These are phyloP conservation scores for Phaeophleospora eucalypticola DNA, from an alignment of 2,329 filamentous ascomycete species.

Conservation along the genomic window DNA sequence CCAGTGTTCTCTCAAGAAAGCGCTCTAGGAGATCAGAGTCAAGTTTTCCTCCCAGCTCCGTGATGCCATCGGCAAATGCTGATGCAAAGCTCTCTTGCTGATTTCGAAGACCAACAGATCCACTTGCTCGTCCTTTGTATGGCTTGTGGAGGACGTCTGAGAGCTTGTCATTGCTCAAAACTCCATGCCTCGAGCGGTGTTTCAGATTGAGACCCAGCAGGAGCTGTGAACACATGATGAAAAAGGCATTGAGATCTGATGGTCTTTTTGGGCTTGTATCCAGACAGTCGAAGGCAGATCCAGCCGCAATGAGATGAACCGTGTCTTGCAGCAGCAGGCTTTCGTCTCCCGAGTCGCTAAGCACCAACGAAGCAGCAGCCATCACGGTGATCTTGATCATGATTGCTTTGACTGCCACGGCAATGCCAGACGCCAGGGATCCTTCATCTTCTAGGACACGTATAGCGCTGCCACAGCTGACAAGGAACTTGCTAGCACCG, in stretches of 20 bases:
- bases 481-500: constrained; percentile 2
- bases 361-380: constrained; percentile 1
- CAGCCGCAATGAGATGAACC: background rate
- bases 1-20: background rate
- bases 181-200: background rate
- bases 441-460: background rate
- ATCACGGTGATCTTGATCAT: constrained; percentile 8
- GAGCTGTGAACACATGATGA: constrained; percentile 1
- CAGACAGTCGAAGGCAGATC: background rate
- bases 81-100: constrained; percentile 2
- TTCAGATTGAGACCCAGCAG: background rate
- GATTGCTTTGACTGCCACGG: background rate
- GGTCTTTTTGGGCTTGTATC: too few relatives aligned
- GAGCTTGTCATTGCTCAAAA: background rate
- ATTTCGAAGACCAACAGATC: background rate
- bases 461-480: background rate
- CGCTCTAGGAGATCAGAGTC: background rate
- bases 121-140: too few relatives aligned
- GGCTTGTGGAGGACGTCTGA: background rate
- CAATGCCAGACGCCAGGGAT: background rate
- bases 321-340: background rate
- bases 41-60: background rate
- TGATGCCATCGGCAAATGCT: background rate
- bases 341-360: background rate
- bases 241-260: background rate